Evolutionary conservation across 495 filamentous ascomycete species (phyloP).

Genomic region (Xylaria acuta): DNA sequence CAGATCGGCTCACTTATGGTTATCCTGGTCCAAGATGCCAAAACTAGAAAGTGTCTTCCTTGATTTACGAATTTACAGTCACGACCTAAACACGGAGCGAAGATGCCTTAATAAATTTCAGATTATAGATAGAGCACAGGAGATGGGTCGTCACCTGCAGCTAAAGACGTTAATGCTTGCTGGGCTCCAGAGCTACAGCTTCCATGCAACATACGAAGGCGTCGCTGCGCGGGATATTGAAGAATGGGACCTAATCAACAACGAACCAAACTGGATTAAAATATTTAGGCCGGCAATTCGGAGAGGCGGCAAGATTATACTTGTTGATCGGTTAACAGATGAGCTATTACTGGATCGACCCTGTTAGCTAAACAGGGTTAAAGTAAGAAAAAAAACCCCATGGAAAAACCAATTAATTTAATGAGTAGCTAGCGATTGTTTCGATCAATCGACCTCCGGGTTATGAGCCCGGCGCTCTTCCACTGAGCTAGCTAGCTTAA

Average conservation of each 20-base stretch:
- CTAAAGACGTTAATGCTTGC: slow-evolving; percentile 38
- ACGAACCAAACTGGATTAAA: slow-evolving; percentile 40
- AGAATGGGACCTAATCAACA: slow-evolving; percentile 27
- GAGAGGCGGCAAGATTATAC: slow-evolving; percentile 33
- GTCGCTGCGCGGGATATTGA: slow-evolving; percentile 29
- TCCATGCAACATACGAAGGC: slow-evolving; percentile 26
- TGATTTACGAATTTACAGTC: slow-evolving; percentile 39
- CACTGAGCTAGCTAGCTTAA: slow-evolving; percentile 18
- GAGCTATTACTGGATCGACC: not conserved
- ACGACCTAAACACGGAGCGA: slow-evolving; percentile 33
- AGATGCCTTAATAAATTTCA: slow-evolving; percentile 33
- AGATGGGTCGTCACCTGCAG: slow-evolving; percentile 36
- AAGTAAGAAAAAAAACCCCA: too few relatives aligned
- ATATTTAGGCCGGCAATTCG: slow-evolving; percentile 33
- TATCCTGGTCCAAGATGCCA: slow-evolving; percentile 40
- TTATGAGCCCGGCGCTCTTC: slow-evolving; percentile 11
- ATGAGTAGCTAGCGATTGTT: slow-evolving; percentile 25
- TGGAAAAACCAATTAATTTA: too few relatives aligned
- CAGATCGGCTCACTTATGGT: slow-evolving; percentile 34
- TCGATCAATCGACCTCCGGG: slow-evolving; percentile 13
- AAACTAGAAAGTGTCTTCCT: slow-evolving; percentile 38
- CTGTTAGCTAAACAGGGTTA: too few relatives aligned
- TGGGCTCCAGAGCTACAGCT: slow-evolving; percentile 39
- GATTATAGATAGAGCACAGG: slow-evolving; percentile 30
- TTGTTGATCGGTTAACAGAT: slow-evolving; percentile 33